These are phyloP conservation scores for Salix brachista DNA, from an alignment of 345 rosid species.

Conservation along the genomic window DNA sequence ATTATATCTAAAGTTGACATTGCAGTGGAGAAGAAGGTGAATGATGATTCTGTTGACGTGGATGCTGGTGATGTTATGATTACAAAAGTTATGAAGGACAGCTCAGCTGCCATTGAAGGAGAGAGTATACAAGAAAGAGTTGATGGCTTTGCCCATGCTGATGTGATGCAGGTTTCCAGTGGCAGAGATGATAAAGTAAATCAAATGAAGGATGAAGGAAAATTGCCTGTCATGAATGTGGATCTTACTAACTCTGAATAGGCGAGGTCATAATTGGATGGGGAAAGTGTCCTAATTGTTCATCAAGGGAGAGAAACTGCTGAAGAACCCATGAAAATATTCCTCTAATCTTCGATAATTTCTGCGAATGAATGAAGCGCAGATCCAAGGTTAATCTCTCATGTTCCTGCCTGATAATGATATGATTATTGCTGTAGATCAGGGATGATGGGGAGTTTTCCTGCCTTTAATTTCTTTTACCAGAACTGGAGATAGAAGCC, in stretches of 20 bases:
- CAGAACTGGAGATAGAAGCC: conserved; percentile 3
- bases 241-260: neutral
- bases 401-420: neutral
- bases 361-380: neutral
- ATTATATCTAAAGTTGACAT: neutral
- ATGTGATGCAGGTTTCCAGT: conserved; percentile 25
- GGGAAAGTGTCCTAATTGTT: neutral
- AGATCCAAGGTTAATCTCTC: neutral
- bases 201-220: conserved; percentile 9
- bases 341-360: neutral
- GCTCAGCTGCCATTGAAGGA: conserved; percentile 15
- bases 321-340: neutral
- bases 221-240: neutral
- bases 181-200: conserved; percentile 1
- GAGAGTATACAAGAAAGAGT: conserved; percentile 16
- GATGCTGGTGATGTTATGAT: conserved; percentile 8
- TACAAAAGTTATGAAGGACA: conserved; percentile 7
- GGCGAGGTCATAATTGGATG: neutral
- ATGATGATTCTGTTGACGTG: conserved; percentile 24
- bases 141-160: conserved; percentile 12
- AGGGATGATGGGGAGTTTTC: neutral
- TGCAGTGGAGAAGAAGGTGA: conserved; percentile 6
- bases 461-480: conserved; percentile 9
- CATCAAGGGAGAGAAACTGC: neutral
- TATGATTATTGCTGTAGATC: neutral